Conservation (phyloP, 139 green algal genomes). For the Chlorella sp. region DNA sequence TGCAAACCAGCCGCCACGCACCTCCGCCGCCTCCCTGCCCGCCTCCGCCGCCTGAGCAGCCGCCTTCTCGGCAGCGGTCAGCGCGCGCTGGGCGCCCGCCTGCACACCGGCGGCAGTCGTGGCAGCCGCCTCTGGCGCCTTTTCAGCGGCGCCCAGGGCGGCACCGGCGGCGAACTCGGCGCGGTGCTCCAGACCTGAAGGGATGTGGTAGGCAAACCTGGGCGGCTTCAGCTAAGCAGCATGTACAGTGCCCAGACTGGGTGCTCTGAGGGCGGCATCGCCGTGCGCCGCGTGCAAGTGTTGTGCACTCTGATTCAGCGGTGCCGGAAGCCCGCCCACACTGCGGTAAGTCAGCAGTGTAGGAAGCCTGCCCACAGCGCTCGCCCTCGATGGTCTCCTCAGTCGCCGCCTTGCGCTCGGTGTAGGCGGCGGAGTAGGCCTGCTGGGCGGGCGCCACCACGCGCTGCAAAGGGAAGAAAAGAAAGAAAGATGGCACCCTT, state of each 20-base stretch:
- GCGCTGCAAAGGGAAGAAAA: neutral
- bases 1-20: too few relatives aligned
- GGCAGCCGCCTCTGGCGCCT: neutral
- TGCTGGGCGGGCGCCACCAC: constrained; percentile 6
- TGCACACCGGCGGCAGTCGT: neutral
- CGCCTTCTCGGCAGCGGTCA: neutral
- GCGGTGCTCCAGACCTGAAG: neutral
- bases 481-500: neutral
- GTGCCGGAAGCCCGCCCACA: too few relatives aligned
- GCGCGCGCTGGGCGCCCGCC: neutral
- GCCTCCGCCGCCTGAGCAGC: neutral
- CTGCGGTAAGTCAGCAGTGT: too few relatives aligned
- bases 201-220: neutral
- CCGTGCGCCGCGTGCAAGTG: too few relatives aligned
- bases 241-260: too few relatives aligned
- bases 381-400: constrained; percentile 22
- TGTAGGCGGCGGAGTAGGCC: neutral
- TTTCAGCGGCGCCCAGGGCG: neutral
- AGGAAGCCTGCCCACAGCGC: neutral
- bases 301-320: too few relatives aligned
- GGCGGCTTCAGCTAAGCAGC: too few relatives aligned
- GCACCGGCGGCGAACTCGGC: constrained; percentile 10
- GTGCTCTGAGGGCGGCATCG: too few relatives aligned
- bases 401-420: constrained; percentile 3
- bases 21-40: constrained; percentile 6